Evolutionary conservation across 441 rosid species (phyloP).

Genomic region (Erysimum cheiri): DNA sequence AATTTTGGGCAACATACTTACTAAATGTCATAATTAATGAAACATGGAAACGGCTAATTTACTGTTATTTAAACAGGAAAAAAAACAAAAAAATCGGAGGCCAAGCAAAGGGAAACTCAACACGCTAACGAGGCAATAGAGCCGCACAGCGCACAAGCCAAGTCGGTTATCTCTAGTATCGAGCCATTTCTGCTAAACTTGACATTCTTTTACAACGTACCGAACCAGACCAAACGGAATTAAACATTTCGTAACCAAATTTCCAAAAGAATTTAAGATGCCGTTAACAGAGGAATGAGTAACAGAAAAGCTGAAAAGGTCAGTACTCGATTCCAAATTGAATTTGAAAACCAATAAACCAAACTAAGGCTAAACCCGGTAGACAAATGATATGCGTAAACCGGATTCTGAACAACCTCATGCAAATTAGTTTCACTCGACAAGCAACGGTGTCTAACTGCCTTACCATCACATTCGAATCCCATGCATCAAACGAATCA

Average conservation of each 20-base stretch:
- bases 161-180: background rate
- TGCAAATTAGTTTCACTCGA: background rate
- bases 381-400: background rate
- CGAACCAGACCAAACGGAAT: background rate
- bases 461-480: constrained; percentile 10
- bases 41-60: background rate
- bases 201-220: background rate
- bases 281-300: background rate
- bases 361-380: background rate
- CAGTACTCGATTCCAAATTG: background rate
- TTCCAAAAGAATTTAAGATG: background rate
- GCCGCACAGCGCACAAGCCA: background rate
- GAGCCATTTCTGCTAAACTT: no score
- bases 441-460: background rate
- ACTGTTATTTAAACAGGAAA: background rate
- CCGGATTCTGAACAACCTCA: constrained; percentile 1
- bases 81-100: background rate
- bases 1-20: background rate
- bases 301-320: background rate
- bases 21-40: background rate
- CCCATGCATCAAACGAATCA: background rate
- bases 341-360: background rate
- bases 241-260: background rate
- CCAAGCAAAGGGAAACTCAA: background rate
- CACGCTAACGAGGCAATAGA: background rate